Evolutionary conservation across 495 filamentous ascomycete species (phyloP), one percentile per base, ranked within the genome.

Genomic region (Hyaloscypha variabilis): DNA sequence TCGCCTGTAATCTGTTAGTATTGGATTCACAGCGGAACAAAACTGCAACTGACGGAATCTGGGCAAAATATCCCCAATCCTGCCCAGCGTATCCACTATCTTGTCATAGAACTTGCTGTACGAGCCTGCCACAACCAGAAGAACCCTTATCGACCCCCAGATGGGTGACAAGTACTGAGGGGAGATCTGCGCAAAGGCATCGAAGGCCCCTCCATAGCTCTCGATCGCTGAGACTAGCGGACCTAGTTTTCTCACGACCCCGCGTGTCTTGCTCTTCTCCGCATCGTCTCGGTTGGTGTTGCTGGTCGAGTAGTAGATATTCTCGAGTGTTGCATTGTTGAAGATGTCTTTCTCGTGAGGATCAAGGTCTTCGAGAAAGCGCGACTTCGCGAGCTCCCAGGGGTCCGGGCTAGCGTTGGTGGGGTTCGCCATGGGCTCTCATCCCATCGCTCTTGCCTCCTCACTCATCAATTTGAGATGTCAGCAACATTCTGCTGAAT

Each of bases 141-240:
- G 56, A 14, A 82, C 71, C 29, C 77, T 53, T 24, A 81, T 60
- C 25, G 77, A 76, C 1, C 77, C 79, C 79, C 78, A 81, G 19
- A 81, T 64, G 8, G 78, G 77, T n/a, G 71, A 67, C 30, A 81
- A 52, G 8, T 77, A 69, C 3, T 73, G 39, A 14, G 77, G 64
- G 24, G 67, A 75, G 1, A 75, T 67, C 55, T 80, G 78, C 1
- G 74, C 55, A 50, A 72, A 71, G 8, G 76, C 72, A 69, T 81
- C 77, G 0, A 80, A 50, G n/a, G 75, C 76, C 53, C 71, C 67
- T 4, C 79, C 76, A 62, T 79, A 82, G 23, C 77, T 70, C n/a
- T 74, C 71, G n/a, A 80, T 71, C 2, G 72, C 72, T 5, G 71
- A 64, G 36, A 79, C 63, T 13, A 80, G 57, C 1, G 78, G 77